Conservation (phyloP, 768 basidiomycete species). For the Amanita polypyramis region DNA sequence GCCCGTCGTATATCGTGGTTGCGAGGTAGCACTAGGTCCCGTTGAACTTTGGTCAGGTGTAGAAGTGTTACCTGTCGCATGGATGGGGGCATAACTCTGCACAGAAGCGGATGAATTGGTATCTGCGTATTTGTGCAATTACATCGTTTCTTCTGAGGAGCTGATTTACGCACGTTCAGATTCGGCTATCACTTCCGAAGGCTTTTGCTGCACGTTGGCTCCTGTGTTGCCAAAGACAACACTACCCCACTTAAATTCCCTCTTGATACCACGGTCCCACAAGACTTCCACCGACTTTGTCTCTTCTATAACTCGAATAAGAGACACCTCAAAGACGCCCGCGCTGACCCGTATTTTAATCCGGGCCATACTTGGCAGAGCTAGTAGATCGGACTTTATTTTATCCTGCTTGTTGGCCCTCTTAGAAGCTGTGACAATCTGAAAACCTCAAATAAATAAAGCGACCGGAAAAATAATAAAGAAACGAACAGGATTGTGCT, state of each 20-base stretch:
- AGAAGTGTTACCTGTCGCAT: conserved; percentile 7
- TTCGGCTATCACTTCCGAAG: conserved; percentile 40
- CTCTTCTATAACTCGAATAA: conserved; percentile 62
- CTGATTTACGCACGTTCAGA: conserved; percentile 31
- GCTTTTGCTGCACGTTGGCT: conserved; percentile 62
- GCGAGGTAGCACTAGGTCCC: conserved; percentile 1
- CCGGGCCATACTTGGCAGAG: conserved; percentile 57
- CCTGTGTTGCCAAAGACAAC: conserved; percentile 71
- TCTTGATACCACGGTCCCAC: conserved; percentile 66
- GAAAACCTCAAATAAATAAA: conserved; percentile 6
- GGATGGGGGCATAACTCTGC: conserved; percentile 4
- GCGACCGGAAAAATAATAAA: not conserved
- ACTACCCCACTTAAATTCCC: conserved; percentile 78
- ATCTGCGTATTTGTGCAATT: conserved; percentile 6
- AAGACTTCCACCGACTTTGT: conserved; percentile 65
- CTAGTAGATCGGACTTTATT: conserved; percentile 58
- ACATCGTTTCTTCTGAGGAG: conserved; percentile 4
- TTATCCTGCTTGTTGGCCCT: conserved; percentile 67
- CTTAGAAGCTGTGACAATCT: conserved; percentile 71
- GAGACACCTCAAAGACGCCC: conserved; percentile 80
- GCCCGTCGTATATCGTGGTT: conserved; percentile 10
- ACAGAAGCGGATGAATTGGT: conserved; percentile 6
- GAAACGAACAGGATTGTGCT: conserved; percentile 80
- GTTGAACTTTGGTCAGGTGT: conserved; percentile 3
- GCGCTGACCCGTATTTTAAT: conserved; percentile 80